phyloP scores from a whole-genome alignment of 768 basidiomycete species.

The Rhodocollybia butyracea region DNA sequence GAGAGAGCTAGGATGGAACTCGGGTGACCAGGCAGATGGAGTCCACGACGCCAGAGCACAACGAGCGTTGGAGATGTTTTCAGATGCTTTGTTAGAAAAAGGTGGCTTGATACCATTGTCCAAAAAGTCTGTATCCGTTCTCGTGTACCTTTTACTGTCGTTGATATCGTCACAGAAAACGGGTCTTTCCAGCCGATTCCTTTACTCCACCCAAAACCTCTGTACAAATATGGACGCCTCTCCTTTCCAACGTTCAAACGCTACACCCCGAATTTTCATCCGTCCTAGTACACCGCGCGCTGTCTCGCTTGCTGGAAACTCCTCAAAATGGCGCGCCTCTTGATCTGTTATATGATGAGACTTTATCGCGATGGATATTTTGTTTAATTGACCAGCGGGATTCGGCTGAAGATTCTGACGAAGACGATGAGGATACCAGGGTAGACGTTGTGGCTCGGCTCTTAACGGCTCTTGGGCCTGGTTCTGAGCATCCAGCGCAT shows the following conservation, averaged over 20 bases:
- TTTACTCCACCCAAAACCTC: conserved; percentile 50
- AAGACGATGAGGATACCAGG: conserved; percentile 41
- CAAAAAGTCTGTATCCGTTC: conserved; percentile 59
- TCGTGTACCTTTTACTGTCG: conserved; percentile 51
- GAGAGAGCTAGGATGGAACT: conserved; percentile 50
- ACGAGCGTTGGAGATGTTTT: conserved; percentile 68
- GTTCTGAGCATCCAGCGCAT: conserved; percentile 14
- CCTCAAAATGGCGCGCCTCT: conserved; percentile 14
- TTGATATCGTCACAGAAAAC: conserved; percentile 46
- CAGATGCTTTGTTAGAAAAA: conserved; percentile 61
- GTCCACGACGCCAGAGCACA: conserved; percentile 49
- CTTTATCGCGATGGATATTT: conserved; percentile 65
- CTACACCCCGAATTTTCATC: conserved; percentile 55
- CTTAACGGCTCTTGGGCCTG: conserved; percentile 46
- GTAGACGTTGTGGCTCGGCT: conserved; percentile 44
- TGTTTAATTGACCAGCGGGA: conserved; percentile 53
- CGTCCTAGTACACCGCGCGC: conserved; percentile 13
- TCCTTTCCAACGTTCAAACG: conserved; percentile 53
- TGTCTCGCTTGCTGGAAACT: background rate
- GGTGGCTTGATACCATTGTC: conserved; percentile 81
- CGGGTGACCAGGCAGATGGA: conserved; percentile 20
- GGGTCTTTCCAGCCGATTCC: conserved; percentile 34
- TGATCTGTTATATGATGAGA: conserved; percentile 49
- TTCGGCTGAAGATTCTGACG: conserved; percentile 25
- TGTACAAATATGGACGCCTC: conserved; percentile 62